These are phyloP conservation scores for Colletotrichum lini DNA, from an alignment of 2,329 filamentous ascomycete genomes.

Conservation along the genomic window DNA sequence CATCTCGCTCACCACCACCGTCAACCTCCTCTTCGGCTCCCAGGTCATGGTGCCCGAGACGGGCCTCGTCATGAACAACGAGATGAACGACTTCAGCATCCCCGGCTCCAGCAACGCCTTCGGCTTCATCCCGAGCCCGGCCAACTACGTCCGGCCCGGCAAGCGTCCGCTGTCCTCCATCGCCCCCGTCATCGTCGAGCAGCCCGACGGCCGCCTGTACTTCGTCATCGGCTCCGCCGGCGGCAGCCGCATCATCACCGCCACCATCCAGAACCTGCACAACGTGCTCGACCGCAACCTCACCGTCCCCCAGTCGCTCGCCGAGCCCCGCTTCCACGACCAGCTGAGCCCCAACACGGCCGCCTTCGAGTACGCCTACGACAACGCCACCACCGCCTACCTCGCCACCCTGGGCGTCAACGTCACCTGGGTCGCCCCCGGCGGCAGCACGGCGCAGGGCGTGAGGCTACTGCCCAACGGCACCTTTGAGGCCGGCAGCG, in stretches of 20 bases:
- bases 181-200: conserved; percentile 82
- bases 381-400: conserved; percentile 78
- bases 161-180: conserved; percentile 87
- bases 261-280: conserved; percentile 83
- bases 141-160: conserved; percentile 82
- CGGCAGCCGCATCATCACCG: conserved; percentile 86
- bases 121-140: conserved; percentile 80
- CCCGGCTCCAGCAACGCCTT: conserved; percentile 80
- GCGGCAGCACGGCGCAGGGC: conserved; percentile 80
- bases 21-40: conserved; percentile 86
- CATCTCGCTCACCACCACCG: conserved; percentile 83
- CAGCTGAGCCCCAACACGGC: conserved; percentile 81
- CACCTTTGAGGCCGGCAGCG: conserved; percentile 83
- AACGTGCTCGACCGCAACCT: conserved; percentile 79
- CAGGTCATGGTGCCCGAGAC: conserved; percentile 85
- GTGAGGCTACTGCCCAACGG: conserved; percentile 75
- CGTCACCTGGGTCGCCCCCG: conserved; percentile 77
- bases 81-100: conserved; percentile 83
- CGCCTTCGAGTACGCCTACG: conserved; percentile 79
- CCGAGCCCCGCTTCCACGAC: conserved; percentile 82
- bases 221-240: conserved; percentile 84
- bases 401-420: conserved; percentile 80
- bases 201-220: conserved; percentile 76
- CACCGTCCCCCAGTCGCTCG: conserved; percentile 74
- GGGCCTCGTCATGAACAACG: conserved; percentile 79